Evolutionary conservation across 2,329 filamentous ascomycete species (phyloP).

Genomic region (Neonectria punicea): DNA sequence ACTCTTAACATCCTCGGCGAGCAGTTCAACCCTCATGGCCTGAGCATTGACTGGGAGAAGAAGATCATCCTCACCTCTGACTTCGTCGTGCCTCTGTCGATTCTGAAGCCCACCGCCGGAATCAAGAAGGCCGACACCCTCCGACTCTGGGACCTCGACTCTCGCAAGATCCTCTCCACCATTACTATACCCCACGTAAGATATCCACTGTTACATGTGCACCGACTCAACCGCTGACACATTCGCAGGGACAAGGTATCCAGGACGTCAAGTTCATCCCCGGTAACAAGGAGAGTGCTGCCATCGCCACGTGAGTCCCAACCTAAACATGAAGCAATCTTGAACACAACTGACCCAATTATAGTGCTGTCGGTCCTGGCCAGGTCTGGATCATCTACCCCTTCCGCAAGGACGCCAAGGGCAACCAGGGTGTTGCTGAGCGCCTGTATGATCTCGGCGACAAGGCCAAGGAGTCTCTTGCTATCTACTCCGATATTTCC

Average conservation of each 20-base stretch:
- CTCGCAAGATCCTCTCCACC: conserved; percentile 66
- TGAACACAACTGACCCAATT: background rate
- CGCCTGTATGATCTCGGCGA: conserved; percentile 67
- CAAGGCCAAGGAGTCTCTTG: conserved; percentile 64
- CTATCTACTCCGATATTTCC: conserved; percentile 70
- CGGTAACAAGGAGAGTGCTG: conserved; percentile 66
- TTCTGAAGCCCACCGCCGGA: conserved; percentile 67
- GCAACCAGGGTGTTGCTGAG: conserved; percentile 67
- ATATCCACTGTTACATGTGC: background rate
- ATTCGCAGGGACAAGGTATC: conserved; percentile 62
- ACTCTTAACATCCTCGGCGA: conserved; percentile 67
- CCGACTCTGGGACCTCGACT: conserved; percentile 66
- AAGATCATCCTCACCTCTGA: conserved; percentile 70
- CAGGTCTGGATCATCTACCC: conserved; percentile 75
- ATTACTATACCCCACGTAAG: conserved; percentile 67
- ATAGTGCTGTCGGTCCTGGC: conserved; percentile 64
- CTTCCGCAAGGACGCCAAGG: conserved; percentile 63
- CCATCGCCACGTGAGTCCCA: conserved; percentile 60
- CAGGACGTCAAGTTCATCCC: conserved; percentile 75
- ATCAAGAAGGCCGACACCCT: conserved; percentile 67
- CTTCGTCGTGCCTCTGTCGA: conserved; percentile 70
- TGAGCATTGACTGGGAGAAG: conserved; percentile 66
- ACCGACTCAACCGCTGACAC: background rate
- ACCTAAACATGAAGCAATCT: accelerated
- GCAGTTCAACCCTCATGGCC: conserved; percentile 71